Conservation (phyloP, 441 rosid species). For the Corymbia calophylla region DNA sequence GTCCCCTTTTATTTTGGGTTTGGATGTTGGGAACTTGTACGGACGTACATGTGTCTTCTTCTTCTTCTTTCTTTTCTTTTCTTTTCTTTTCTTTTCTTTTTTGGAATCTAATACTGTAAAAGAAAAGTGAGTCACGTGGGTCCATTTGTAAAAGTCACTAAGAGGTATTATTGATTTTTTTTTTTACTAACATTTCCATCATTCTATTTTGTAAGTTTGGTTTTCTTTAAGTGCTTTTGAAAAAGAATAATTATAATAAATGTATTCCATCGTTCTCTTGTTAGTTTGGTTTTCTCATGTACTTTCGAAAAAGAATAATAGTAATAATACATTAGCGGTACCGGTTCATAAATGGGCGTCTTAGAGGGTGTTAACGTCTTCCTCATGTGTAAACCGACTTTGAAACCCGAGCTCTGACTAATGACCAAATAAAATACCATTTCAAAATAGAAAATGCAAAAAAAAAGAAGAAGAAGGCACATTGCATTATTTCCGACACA, state of each 20-base stretch:
- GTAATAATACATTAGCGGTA: no score
- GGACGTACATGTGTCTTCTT: not conserved
- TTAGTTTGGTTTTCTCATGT: not conserved
- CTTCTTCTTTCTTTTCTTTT: not conserved
- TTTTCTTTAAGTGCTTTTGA: not conserved
- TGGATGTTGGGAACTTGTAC: not conserved
- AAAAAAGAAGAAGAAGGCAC: not conserved
- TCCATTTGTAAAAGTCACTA: not conserved
- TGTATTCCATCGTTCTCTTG: not conserved
- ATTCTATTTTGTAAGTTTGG: not conserved
- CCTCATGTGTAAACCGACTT: not conserved
- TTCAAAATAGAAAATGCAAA: not conserved
- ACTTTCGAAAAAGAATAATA: no score
- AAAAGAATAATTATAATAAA: no score
- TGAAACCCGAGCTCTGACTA: accelerated
- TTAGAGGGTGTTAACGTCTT: not conserved
- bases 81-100: no score
- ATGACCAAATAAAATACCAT: not conserved
- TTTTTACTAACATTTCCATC: not conserved
- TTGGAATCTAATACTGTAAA: no score
- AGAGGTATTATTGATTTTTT: not conserved
- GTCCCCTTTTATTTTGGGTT: not conserved
- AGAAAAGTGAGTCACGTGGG: not conserved
- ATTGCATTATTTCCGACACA: accelerated
- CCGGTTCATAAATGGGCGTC: not conserved